Conservation (phyloP, 306 rosid genomes). For the Sechiopsis laciniata region DNA sequence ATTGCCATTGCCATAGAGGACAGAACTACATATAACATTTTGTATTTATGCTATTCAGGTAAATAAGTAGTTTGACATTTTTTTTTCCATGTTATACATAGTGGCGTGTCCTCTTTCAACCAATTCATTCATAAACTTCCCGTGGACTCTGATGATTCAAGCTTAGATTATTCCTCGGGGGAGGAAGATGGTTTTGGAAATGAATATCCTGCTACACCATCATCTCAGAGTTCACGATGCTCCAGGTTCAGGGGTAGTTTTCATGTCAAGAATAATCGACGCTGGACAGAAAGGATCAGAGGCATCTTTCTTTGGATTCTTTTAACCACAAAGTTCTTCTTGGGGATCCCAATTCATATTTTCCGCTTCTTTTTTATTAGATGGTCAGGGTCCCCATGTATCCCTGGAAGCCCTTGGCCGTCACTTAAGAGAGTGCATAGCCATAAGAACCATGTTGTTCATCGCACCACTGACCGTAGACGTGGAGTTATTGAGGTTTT, state of each 20-base stretch:
- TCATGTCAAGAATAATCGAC: conserved; percentile 34
- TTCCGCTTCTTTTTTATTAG: conserved; percentile 29
- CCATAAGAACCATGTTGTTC: conserved; percentile 66
- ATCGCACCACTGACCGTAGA: conserved; percentile 75
- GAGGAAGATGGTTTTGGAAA: conserved; percentile 57
- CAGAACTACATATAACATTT: conserved; percentile 11
- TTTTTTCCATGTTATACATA: conserved; percentile 29
- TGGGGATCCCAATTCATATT: conserved; percentile 45
- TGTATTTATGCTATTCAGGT: neutral
- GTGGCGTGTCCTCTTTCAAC: conserved; percentile 93
- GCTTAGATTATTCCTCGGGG: conserved; percentile 47
- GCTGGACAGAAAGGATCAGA: conserved; percentile 41
- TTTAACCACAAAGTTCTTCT: conserved; percentile 48
- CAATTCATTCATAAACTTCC: conserved; percentile 75
- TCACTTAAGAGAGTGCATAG: conserved; percentile 43
- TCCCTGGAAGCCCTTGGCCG: conserved; percentile 30
- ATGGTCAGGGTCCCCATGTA: conserved; percentile 25
- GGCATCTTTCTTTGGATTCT: conserved; percentile 48
- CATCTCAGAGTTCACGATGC: conserved; percentile 57
- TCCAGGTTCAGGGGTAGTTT: conserved; percentile 47
- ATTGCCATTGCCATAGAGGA: neutral
- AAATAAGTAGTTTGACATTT: conserved; percentile 8
- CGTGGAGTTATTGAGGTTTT: conserved; percentile 89
- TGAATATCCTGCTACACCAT: conserved; percentile 47
- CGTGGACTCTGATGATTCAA: conserved; percentile 76